These are phyloP conservation scores for Fusarium domesticum DNA, from an alignment of 2,329 filamentous ascomycete species.

Conservation along the genomic window DNA sequence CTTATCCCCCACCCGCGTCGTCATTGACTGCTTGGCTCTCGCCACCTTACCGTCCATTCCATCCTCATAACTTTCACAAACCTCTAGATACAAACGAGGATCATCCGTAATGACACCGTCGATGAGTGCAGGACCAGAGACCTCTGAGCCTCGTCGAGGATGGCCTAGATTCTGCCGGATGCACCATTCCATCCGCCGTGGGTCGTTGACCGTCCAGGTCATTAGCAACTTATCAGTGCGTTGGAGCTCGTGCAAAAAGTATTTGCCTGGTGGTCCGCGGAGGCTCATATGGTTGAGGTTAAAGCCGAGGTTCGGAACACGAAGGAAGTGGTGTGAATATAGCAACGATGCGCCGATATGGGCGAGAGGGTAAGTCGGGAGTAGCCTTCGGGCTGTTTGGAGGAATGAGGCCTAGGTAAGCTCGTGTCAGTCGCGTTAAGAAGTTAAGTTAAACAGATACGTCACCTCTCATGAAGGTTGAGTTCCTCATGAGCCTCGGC, in stretches of 20 bases:
- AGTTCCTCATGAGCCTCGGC: background rate
- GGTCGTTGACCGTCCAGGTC: constrained; percentile 85
- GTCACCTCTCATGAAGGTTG: background rate
- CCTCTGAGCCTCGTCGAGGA: constrained; percentile 27
- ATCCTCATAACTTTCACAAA: constrained; percentile 46
- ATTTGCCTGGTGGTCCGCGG: constrained; percentile 62
- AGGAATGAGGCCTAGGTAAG: constrained; percentile 63
- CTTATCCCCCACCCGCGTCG: constrained; percentile 10
- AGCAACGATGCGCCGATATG: constrained; percentile 65
- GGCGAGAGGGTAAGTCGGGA: constrained; percentile 62
- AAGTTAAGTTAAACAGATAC: background rate
- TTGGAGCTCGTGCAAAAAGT: constrained; percentile 62
- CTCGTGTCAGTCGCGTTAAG: background rate
- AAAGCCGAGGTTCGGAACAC: constrained; percentile 65
- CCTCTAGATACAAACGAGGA: constrained; percentile 62
- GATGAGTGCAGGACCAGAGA: constrained; percentile 38
- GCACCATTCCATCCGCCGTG: constrained; percentile 77
- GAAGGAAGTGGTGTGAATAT: constrained; percentile 70
- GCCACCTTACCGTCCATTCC: constrained; percentile 30
- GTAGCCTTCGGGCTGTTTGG: constrained; percentile 56
- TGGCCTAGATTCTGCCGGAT: constrained; percentile 45
- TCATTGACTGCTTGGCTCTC: constrained; percentile 8
- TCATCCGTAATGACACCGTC: constrained; percentile 89
- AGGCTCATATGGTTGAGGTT: constrained; percentile 72
- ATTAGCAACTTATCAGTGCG: constrained; percentile 56